Base-by-base conservation (phyloP, 163 green algal genomes). In the Trebouxiophyceae sp. region DNA sequence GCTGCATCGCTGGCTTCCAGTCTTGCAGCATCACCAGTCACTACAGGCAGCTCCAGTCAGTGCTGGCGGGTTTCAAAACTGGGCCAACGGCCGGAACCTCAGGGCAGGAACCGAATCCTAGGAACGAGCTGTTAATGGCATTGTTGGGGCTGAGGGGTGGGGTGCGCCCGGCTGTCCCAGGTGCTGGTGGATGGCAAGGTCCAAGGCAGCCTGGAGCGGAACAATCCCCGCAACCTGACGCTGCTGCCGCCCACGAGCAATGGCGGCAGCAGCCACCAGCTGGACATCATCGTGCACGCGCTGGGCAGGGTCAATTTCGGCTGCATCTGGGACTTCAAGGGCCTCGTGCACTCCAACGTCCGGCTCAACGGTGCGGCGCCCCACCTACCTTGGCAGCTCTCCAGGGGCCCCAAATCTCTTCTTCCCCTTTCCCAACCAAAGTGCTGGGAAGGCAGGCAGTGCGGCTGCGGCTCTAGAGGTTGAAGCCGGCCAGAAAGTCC, bases 241-340 rank as follows among this genome's bases (percentile, higher is more conserved):
- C 26, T 67, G 30, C 27, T 60, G 5, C 54, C 47, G 8, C 26
- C 45, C 1, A 55, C 64, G 54, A 45, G 60, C 27, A 68, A 61
- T 19, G 47, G 44, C 5, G 69, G 28, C 39, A 62, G 5, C 2
- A 57, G 45, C 54, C 26, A 73, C 5, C 62, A 54, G 62, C 63
- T 86, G 59, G 76, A 85, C 63, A 72, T 87, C 27, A 45, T 86
- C n/a, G 79, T 87, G 7, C 54, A 82, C 27, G 73, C 71, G 20
- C 63, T 86, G 60, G 81, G 81, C 0, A 65, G 81, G 12, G 64
- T 67, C 6, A 87, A 86, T 39, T 84, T 84, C 62, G 76, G 66
- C 22, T 78, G 75, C 45, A 23, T 54, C 23, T 69, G 66, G 65
- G 77, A 84, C 71, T 63, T 60, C 30, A 84, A 84, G 66, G 77